These are phyloP conservation scores for Lumnitzera racemosa DNA, from an alignment of 345 rosid genomes.

Conservation along the genomic window DNA sequence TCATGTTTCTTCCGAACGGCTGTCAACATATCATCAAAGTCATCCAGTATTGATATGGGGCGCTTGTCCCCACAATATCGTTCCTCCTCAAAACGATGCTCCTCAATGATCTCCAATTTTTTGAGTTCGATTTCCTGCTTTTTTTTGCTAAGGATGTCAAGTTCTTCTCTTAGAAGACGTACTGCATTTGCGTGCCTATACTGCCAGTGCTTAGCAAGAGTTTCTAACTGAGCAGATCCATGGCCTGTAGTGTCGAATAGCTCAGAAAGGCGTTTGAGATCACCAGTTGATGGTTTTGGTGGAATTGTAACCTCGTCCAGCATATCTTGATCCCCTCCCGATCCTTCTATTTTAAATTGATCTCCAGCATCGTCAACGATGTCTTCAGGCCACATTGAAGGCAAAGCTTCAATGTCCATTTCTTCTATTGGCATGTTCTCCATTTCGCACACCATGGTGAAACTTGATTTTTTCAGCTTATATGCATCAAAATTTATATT, in stretches of 20 bases:
- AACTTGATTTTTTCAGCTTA: slow-evolving; percentile 7
- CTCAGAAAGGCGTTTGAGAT: slow-evolving; percentile 54
- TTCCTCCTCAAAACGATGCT: slow-evolving; percentile 69
- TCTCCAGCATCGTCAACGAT: slow-evolving; percentile 56
- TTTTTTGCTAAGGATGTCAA: slow-evolving; percentile 63
- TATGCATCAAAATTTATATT: slow-evolving; percentile 1
- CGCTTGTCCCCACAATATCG: slow-evolving; percentile 45
- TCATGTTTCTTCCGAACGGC: slow-evolving; percentile 43
- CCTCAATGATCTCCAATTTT: slow-evolving; percentile 78
- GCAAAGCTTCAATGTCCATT: slow-evolving; percentile 71
- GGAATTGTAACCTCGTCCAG: slow-evolving; percentile 68
- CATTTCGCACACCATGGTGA: slow-evolving; percentile 44
- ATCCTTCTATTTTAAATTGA: slow-evolving; percentile 80
- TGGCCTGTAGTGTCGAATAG: slow-evolving; percentile 52
- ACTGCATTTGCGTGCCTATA: slow-evolving; percentile 72
- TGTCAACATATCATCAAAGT: slow-evolving; percentile 38
- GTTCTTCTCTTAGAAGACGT: slow-evolving; percentile 75
- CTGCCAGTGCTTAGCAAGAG: slow-evolving; percentile 85
- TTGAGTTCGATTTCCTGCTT: slow-evolving; percentile 80
- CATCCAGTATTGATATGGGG: slow-evolving; percentile 54
- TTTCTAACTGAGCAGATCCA: slow-evolving; percentile 76
- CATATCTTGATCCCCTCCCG: slow-evolving; percentile 75
- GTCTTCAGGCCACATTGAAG: slow-evolving; percentile 98
- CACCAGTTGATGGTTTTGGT: slow-evolving; percentile 48
- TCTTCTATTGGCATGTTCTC: slow-evolving; percentile 63